phyloP scores from a whole-genome alignment of 2,329 filamentous ascomycete genomes.

The Phialophora tarda region DNA sequence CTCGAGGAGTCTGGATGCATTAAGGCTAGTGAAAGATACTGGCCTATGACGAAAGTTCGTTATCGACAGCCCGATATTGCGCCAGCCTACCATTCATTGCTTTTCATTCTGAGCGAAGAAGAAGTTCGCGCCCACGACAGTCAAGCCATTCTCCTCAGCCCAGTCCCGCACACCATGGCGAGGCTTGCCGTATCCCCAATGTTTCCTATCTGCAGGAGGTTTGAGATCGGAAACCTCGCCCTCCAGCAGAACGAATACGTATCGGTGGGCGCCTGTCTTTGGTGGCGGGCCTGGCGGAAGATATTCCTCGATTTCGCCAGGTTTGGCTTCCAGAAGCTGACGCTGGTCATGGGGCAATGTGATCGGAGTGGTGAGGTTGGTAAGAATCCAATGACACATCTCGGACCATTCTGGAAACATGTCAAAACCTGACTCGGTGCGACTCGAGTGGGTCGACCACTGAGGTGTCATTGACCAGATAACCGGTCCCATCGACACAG shows the following conservation, averaged over 20 bases:
- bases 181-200: conserved; percentile 61
- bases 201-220: conserved; percentile 51
- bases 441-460: not conserved
- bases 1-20: conserved; percentile 24
- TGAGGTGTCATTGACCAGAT: not conserved
- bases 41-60: not conserved
- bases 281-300: conserved; percentile 61
- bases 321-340: conserved; percentile 28
- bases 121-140: conserved; percentile 42
- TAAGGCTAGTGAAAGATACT: conserved; percentile 19
- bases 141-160: conserved; percentile 42
- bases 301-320: conserved; percentile 55
- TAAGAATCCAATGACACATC: conserved; percentile 62
- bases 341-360: conserved; percentile 15
- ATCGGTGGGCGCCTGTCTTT: conserved; percentile 63
- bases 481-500: not conserved
- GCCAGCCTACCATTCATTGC: conserved; percentile 29
- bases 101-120: conserved; percentile 42
- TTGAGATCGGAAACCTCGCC: conserved; percentile 49
- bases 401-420: conserved; percentile 58
- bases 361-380: conserved; percentile 39
- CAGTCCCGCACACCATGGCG: conserved; percentile 55
- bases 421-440: not conserved
- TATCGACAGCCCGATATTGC: not conserved
- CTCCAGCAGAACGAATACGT: conserved; percentile 61